These are phyloP conservation scores for Claviceps sp. DNA, from an alignment of 2,329 filamentous ascomycete genomes.

Conservation along the genomic window DNA sequence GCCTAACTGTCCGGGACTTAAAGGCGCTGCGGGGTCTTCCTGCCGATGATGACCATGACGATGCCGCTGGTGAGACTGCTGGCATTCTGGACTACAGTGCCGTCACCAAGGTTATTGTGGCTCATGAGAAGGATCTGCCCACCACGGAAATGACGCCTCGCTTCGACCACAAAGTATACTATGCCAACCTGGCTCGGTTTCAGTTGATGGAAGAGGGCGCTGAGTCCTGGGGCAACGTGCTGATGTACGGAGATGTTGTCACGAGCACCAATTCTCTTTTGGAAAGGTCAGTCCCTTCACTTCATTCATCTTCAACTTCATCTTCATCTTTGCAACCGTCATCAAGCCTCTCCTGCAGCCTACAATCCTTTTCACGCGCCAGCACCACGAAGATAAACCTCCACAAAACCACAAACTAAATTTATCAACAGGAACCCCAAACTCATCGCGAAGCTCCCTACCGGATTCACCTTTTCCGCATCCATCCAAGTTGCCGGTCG, in stretches of 20 bases:
- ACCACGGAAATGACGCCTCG: constrained; percentile 61
- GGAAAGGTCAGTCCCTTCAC: constrained; percentile 50
- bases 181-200: constrained; percentile 55
- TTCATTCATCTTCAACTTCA: not conserved
- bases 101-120: constrained; percentile 58
- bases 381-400: not conserved
- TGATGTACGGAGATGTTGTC: constrained; percentile 84
- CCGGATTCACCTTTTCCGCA: constrained; percentile 77
- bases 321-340: not conserved
- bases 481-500: constrained; percentile 80
- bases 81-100: constrained; percentile 62
- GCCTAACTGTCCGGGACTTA: constrained; percentile 36
- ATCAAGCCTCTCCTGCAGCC: not conserved
- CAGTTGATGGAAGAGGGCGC: constrained; percentile 41
- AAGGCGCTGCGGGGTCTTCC: constrained; percentile 40
- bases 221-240: constrained; percentile 56
- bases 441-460: constrained; percentile 61
- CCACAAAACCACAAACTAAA: too few species aligned
- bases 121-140: constrained; percentile 57
- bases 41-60: constrained; percentile 8
- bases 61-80: constrained; percentile 23
- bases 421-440: constrained; percentile 50
- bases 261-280: constrained; percentile 90
- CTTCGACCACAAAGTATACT: constrained; percentile 77
- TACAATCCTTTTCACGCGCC: not conserved